Base-by-base conservation (phyloP, 1,284 basidiomycete genomes). In the Serendipita sp. region DNA sequence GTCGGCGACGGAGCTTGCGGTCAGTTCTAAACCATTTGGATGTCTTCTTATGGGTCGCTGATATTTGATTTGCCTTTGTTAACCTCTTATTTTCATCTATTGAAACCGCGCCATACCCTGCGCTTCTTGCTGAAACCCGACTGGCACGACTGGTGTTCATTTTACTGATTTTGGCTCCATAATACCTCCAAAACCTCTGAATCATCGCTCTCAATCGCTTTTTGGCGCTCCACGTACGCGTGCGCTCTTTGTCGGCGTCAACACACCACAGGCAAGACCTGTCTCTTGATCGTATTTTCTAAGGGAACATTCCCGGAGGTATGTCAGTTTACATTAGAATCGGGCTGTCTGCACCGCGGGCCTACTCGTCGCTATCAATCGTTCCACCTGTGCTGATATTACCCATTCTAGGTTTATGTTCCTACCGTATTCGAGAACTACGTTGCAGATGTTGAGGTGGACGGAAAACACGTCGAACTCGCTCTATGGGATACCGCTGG, bases 401-500 rank as follows among this genome's bases (percentile, higher is more conserved):
- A 53, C 35, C 45, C 53, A 29, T 12, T 0, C 26, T 69, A 93
- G 88, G 90, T 92, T 67, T 93, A 93, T 73, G 88, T 93, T 66
- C 91, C 92, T 53, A 94, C 92, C 65, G 91, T 94, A 60, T 94
- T 94, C 69, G 92, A 94, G 77, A 87, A 87, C 79, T 88, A 92
- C 70, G 91, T 91, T 61, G 88, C 88, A 67, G 88, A 92, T 73
- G 89, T 93, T 64, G 88, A 92, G 73, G 90, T 93, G 63, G 91
- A 92, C 71, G 88, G 88, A 68, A 93, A 91, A 76, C 87, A 91
- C 74, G 88, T 95, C 68, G 92, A 95, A 74, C 79, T 95, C 67
- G 91, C 92, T 34, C 78, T 95, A 67, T 94, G 92, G 92, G 92
- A 95, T 88, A 95, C 92, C 65, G 91, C 92, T 30, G 92, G 92